Conservation (phyloP, 1,139 yeast genomes). For the Magnusiomyces paraingens region DNA sequence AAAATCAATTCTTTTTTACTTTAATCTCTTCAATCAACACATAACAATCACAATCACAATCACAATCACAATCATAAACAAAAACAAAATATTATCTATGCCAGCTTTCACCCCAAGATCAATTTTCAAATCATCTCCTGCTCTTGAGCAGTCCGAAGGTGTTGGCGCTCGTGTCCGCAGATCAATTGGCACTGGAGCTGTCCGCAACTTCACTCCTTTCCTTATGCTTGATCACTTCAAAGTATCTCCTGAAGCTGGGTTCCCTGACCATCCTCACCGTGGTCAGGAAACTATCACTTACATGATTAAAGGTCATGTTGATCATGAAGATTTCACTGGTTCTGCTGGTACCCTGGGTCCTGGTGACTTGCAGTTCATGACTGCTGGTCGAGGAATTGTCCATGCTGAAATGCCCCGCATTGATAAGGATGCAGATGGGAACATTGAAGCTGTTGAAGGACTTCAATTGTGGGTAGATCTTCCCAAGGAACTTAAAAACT, state of each 20-base stretch:
- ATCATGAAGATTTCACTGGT: conserved; percentile 92
- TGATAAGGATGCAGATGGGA: conserved; percentile 40
- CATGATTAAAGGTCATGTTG: conserved; percentile 66
- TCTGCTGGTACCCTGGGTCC: conserved; percentile 67
- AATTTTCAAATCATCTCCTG: conserved; percentile 53
- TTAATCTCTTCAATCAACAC: too few species aligned
- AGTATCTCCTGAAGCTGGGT: conserved; percentile 61
- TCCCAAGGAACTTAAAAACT: conserved; percentile 60
- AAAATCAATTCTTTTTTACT: not conserved
- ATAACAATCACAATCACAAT: not conserved
- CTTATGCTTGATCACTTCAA: conserved; percentile 77
- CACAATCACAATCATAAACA: not conserved
- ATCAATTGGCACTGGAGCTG: conserved; percentile 62
- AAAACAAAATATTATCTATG: too few species aligned
- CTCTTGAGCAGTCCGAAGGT: conserved; percentile 77
- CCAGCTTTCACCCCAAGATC: conserved; percentile 37
- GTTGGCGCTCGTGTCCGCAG: conserved; percentile 82
- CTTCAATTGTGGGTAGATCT: conserved; percentile 91
- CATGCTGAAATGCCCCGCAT: conserved; percentile 84
- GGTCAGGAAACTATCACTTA: conserved; percentile 88
- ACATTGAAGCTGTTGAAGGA: conserved; percentile 45
- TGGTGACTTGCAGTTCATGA: conserved; percentile 92
- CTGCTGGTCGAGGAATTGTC: conserved; percentile 86
- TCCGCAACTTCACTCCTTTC: conserved; percentile 76
- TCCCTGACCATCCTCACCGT: conserved; percentile 90